Conservation (phyloP, 1,139 yeast genomes). For the Casaregolazyma lundiana region DNA sequence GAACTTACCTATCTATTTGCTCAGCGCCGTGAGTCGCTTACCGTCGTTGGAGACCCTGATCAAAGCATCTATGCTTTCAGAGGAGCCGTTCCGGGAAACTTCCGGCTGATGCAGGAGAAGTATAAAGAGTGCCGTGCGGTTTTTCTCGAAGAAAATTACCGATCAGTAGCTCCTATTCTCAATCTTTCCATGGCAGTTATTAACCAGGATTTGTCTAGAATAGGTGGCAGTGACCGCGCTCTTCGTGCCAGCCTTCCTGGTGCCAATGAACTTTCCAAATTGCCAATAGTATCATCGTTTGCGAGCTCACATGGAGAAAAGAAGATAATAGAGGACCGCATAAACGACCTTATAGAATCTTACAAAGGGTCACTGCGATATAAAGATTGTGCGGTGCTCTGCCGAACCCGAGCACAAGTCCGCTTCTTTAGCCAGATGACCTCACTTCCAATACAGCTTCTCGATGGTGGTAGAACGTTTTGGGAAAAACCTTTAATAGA, state of each 20-base stretch:
- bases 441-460: slow-evolving; percentile 53
- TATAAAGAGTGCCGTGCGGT: slow-evolving; percentile 40
- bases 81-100: slow-evolving; percentile 69
- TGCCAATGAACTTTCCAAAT: background rate
- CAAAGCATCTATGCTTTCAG: slow-evolving; percentile 90
- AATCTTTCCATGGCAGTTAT: slow-evolving; percentile 63
- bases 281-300: slow-evolving; percentile 45
- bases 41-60: slow-evolving; percentile 95
- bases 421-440: slow-evolving; percentile 56
- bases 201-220: slow-evolving; percentile 45
- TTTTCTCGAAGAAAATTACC: slow-evolving; percentile 63
- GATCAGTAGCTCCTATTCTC: slow-evolving; percentile 70
- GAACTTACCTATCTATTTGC: slow-evolving; percentile 61
- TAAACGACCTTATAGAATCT: slow-evolving; percentile 32
- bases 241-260: slow-evolving; percentile 11
- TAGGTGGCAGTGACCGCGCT: slow-evolving; percentile 15
- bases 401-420: slow-evolving; percentile 54
- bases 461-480: slow-evolving; percentile 69
- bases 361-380: slow-evolving; percentile 35
- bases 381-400: slow-evolving; percentile 65
- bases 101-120: slow-evolving; percentile 50
- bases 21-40: slow-evolving; percentile 46
- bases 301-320: slow-evolving; percentile 47
- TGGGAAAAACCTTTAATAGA: slow-evolving; percentile 75
- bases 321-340: slow-evolving; percentile 54